Evolutionary conservation across 2,329 filamentous ascomycete species (phyloP).

Genomic region (Arthrobotrys megalospora): DNA sequence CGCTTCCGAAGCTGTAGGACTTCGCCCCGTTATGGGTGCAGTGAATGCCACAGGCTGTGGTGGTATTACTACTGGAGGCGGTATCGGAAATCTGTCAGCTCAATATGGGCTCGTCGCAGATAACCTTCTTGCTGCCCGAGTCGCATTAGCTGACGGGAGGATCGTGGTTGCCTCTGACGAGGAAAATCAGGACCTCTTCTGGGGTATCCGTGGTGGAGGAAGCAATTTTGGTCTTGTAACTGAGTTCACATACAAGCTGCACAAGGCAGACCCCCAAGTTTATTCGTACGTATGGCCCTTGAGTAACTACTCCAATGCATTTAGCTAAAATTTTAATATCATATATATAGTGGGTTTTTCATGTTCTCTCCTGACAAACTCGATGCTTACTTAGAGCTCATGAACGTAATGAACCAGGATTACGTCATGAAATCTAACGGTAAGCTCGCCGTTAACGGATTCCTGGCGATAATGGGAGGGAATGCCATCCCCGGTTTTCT

Average conservation of each 20-base stretch:
- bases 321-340: conserved; percentile 6
- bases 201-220: conserved; percentile 73
- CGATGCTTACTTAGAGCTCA: conserved; percentile 21
- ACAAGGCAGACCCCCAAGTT: conserved; percentile 66
- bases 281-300: conserved; percentile 23
- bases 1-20: conserved; percentile 31
- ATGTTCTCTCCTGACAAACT: conserved; percentile 44
- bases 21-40: conserved; percentile 48
- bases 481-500: conserved; percentile 41
- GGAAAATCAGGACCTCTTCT: conserved; percentile 71
- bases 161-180: conserved; percentile 70
- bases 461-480: conserved; percentile 32
- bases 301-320: neutral
- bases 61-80: conserved; percentile 58
- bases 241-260: conserved; percentile 70
- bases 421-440: conserved; percentile 56
- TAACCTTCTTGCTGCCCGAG: conserved; percentile 51
- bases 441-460: conserved; percentile 40
- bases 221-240: conserved; percentile 75
- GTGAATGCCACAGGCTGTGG: conserved; percentile 51
- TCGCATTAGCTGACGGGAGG: conserved; percentile 67
- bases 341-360: conserved; percentile 27
- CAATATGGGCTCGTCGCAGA: conserved; percentile 55
- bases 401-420: conserved; percentile 38
- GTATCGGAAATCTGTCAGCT: conserved; percentile 39